These are phyloP conservation scores for Penicillium subrubescens DNA, from an alignment of 495 filamentous ascomycete species.

Conservation along the genomic window DNA sequence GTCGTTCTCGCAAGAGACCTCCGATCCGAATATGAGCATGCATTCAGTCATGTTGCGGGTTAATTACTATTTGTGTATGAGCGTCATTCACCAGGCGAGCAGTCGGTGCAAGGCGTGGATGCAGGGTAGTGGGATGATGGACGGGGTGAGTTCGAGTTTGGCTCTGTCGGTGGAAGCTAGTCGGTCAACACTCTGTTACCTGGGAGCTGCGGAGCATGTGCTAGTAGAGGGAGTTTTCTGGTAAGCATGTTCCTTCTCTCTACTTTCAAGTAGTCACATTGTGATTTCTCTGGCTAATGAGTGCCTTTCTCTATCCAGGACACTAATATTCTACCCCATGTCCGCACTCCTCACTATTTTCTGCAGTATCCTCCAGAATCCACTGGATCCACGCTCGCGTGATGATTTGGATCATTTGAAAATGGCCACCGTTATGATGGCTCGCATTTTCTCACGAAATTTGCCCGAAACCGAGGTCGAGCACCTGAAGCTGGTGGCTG, in stretches of 20 bases:
- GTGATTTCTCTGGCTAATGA: background rate
- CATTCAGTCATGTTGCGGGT: conserved; percentile 49
- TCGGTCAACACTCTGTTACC: conserved; percentile 50
- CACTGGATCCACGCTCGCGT: conserved; percentile 44
- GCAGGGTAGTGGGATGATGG: conserved; percentile 39
- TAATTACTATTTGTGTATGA: conserved; percentile 55
- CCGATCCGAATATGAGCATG: conserved; percentile 42
- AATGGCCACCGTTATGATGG: conserved; percentile 45
- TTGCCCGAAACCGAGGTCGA: conserved; percentile 44
- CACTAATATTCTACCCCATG: conserved; percentile 54
- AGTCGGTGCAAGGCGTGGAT: conserved; percentile 47
- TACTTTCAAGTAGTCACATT: background rate
- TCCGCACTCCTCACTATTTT: conserved; percentile 53
- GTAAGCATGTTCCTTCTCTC: conserved; percentile 24
- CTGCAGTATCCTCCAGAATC: conserved; percentile 53
- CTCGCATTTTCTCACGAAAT: conserved; percentile 42
- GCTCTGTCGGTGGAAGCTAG: conserved; percentile 54
- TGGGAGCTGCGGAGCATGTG: conserved; percentile 42
- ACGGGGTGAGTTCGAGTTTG: conserved; percentile 52
- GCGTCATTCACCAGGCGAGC: conserved; percentile 54
- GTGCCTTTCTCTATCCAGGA: conserved; percentile 27
- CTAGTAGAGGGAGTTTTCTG: conserved; percentile 51
- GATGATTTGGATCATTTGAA: conserved; percentile 46
- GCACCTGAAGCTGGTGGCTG: conserved; percentile 48
- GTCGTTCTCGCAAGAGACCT: conserved; percentile 40